Conservation (phyloP, 306 rosid genomes). For the Rosa persica region DNA sequence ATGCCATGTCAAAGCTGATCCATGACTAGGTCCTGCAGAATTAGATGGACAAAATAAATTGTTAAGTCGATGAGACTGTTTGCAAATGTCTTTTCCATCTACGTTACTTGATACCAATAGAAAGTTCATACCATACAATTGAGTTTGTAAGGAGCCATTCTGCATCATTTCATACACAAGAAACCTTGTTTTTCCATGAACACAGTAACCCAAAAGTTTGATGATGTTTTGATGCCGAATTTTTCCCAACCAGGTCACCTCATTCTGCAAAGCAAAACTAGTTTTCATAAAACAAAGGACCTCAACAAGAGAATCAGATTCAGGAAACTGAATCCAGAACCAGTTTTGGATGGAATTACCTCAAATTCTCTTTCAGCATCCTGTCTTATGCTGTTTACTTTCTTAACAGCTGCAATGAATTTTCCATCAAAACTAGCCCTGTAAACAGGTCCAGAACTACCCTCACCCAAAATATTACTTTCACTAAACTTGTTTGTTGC, state of each 20-base stretch:
- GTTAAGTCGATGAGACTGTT: background rate
- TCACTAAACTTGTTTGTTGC: constrained; percentile 70
- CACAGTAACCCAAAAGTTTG: constrained; percentile 74
- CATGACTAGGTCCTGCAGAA: constrained; percentile 59
- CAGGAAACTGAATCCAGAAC: constrained; percentile 17
- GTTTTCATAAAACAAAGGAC: constrained; percentile 5
- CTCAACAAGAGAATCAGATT: constrained; percentile 15
- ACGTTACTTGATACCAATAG: constrained; percentile 15
- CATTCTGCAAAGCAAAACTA: constrained; percentile 60
- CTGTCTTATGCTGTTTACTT: constrained; percentile 40
- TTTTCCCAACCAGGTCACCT: constrained; percentile 79
- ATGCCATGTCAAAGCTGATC: constrained; percentile 73
- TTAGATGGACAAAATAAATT: constrained; percentile 16
- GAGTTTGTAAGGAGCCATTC: constrained; percentile 71
- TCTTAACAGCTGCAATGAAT: constrained; percentile 68
- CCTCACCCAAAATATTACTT: constrained; percentile 59
- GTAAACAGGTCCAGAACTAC: constrained; percentile 57
- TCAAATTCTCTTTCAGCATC: constrained; percentile 71
- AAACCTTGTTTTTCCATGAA: constrained; percentile 69
- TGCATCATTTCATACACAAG: constrained; percentile 80
- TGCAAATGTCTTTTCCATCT: background rate
- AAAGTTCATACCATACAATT: constrained; percentile 56
- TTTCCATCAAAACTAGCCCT: constrained; percentile 71
- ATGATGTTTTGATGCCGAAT: constrained; percentile 78
- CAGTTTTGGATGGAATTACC: constrained; percentile 38